These are phyloP conservation scores for Pseudocohnilembus persalinus DNA, from an alignment of 169 alveolate genomes.

Conservation along the genomic window DNA sequence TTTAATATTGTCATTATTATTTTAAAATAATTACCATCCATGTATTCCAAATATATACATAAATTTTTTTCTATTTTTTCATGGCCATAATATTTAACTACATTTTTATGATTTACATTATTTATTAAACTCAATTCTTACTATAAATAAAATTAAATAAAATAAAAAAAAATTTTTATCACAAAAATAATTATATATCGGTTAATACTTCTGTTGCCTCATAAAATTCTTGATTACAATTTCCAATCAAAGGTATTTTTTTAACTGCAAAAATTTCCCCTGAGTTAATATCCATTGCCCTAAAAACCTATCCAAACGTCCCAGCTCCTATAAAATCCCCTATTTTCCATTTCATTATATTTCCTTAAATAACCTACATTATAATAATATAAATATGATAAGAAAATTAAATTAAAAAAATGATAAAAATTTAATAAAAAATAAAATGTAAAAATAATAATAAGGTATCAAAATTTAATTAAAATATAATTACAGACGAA, in stretches of 20 bases:
- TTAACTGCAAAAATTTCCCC: constrained; percentile 59
- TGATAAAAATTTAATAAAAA: too few species aligned
- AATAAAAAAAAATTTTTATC: constrained; percentile 25
- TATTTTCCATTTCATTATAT: constrained; percentile 21
- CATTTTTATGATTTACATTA: constrained; percentile 43
- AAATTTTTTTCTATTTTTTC: constrained; percentile 32
- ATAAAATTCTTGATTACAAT: constrained; percentile 43
- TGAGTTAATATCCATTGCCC: constrained; percentile 48
- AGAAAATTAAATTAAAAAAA: too few species aligned
- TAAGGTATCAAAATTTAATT: too few species aligned
- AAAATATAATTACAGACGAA: background rate
- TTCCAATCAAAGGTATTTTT: constrained; percentile 48
- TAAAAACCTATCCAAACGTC: constrained; percentile 56
- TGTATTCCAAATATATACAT: constrained; percentile 39
- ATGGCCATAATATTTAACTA: constrained; percentile 44
- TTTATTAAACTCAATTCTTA: constrained; percentile 49
- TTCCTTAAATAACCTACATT: background rate
- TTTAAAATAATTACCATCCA: constrained; percentile 20
- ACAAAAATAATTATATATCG: constrained; percentile 17
- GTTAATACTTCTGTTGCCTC: constrained; percentile 37
- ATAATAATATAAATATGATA: background rate
- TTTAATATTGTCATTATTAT: background rate
- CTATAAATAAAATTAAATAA: constrained; percentile 33
- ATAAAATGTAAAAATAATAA: too few species aligned
- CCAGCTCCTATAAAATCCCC: constrained; percentile 63